Conservation (phyloP, 108 stramenopile genomes). For the Cyclotella kingstonii region DNA sequence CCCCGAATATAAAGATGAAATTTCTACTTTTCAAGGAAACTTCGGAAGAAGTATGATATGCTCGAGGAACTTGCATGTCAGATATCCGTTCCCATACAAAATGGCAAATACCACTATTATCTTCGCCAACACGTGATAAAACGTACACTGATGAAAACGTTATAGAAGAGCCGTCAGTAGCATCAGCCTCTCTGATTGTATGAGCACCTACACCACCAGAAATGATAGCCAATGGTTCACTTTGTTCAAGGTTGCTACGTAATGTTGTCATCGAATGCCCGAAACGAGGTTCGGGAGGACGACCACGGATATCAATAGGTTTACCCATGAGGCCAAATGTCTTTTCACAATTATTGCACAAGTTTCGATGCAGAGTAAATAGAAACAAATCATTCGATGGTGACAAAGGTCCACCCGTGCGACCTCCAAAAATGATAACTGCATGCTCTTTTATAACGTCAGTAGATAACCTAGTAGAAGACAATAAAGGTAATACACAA, state of each 20-base stretch:
- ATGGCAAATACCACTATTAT: slow-evolving; percentile 8
- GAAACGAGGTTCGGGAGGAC: slow-evolving; percentile 59
- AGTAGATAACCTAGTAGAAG: not conserved
- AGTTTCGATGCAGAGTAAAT: slow-evolving; percentile 36
- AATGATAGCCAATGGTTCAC: slow-evolving; percentile 32
- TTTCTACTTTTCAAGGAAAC: slow-evolving; percentile 3
- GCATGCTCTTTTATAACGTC: not conserved
- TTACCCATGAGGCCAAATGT: slow-evolving; percentile 11
- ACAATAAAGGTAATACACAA: slow-evolving; percentile 17
- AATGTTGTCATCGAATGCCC: slow-evolving; percentile 69
- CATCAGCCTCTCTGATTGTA: not conserved
- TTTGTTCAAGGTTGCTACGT: slow-evolving; percentile 4
- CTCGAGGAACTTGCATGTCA: slow-evolving; percentile 38
- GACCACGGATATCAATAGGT: slow-evolving; percentile 48
- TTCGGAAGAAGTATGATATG: slow-evolving; percentile 26
- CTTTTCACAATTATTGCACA: not conserved
- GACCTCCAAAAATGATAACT: slow-evolving; percentile 36
- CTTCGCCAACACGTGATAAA: slow-evolving; percentile 26
- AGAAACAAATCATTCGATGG: slow-evolving; percentile 44
- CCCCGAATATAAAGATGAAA: slow-evolving; percentile 47
- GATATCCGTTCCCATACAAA: slow-evolving; percentile 41
- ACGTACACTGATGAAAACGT: slow-evolving; percentile 30
- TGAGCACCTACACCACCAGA: slow-evolving; percentile 35
- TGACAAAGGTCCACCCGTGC: slow-evolving; percentile 29
- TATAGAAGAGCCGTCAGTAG: slow-evolving; percentile 7